Base-by-base conservation (phyloP, 257 asterid species). In the Solanum rostratum region DNA sequence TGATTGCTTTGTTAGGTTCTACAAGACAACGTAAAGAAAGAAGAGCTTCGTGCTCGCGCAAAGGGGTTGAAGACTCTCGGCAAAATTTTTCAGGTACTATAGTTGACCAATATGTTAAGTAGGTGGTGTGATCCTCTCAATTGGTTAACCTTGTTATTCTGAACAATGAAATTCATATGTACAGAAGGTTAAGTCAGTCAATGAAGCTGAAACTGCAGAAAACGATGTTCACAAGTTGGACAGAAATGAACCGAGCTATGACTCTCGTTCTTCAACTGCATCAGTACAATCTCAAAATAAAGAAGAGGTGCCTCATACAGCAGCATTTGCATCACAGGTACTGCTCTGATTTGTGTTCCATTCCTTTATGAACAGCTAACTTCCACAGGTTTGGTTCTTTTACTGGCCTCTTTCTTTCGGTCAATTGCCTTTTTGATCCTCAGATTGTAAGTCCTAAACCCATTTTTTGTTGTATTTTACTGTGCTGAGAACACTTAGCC, bases 41-140 rank as follows among this genome's bases (percentile, higher is more conserved):
- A 97, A 91, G 99, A 97, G 86, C 96, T 95, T 16, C 97, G 97
- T 66, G 84, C 91, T 33, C 94, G 98, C 54, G 99, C 99, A 24
- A 97, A 93, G 94, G 99, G 98, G 79, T 90, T 97, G 86, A 97
- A 97, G 90, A 92, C 98, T 84, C 96, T 97, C 9, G 99, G 99
- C 69, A 97, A 91, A 91, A 91, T 92, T 73, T 91, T 97, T 89
- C 98, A 95, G 94, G 99, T 93, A 54, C 81, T 74, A 19, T 53
- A 80, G 84, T 46, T 73, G 50, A 60, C 70, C 86, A 65, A 76
- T n/a, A 52, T 29, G 71, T 39, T 86, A n/a, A 39, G 29, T 50
- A 71, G 73, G 84, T 71, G 57, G 83, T 46, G 18, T 30, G 8
- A 43, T 69, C 79, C 50, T 18, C 49, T 71, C 55, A 50, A 33